Evolutionary conservation across 306 rosid species (phyloP).

Genomic region (Leucaena leucocephala): DNA sequence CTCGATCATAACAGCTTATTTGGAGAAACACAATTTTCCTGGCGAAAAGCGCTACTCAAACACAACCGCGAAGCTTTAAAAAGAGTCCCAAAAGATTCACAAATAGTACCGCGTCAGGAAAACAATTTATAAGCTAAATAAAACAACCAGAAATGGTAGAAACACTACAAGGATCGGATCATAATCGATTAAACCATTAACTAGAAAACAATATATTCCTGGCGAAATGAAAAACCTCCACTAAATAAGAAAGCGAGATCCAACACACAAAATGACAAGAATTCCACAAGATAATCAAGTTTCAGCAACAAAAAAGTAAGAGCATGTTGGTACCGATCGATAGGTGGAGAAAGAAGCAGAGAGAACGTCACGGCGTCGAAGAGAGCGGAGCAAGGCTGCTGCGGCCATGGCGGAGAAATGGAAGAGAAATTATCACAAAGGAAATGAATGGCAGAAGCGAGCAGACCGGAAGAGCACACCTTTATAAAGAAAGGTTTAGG

Average conservation of each 20-base stretch:
- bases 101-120: not conserved
- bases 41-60: too few species aligned
- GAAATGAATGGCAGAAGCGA: not conserved
- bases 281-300: not conserved
- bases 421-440: not conserved
- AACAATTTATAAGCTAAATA: not conserved
- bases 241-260: not conserved
- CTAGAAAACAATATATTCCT: not conserved
- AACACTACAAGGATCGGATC: not conserved
- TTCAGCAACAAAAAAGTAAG: not conserved
- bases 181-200: not conserved
- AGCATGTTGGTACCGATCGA: not conserved
- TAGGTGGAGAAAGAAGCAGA: conserved; percentile 1
- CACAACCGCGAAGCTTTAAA: not conserved
- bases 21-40: too few species aligned
- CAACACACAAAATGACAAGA: not conserved
- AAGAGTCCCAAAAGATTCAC: not conserved
- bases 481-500: not conserved
- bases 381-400: not conserved
- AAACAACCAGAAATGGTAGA: not conserved
- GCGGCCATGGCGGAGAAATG: not conserved
- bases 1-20: too few species aligned
- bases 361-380: not conserved
- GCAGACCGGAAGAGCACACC: too few species aligned
- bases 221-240: not conserved